Evolutionary conservation across 331 rosid species (phyloP).

Genomic region (Dryas integrifolia): DNA sequence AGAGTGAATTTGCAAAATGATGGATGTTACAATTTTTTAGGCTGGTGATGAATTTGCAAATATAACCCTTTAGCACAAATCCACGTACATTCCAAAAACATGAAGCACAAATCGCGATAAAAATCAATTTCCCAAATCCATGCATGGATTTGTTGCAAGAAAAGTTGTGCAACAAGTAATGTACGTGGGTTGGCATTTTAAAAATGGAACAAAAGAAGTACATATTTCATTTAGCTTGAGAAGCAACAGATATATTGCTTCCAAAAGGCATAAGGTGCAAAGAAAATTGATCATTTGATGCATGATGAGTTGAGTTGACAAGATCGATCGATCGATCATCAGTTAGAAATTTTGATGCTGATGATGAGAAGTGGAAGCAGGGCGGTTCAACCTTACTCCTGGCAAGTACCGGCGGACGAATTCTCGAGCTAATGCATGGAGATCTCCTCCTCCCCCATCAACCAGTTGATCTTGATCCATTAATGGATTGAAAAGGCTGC

Average conservation of each 20-base stretch:
- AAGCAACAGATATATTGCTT: constrained; percentile 6
- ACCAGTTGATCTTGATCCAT: constrained; percentile 7
- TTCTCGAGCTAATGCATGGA: constrained; percentile 52
- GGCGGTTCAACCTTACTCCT: constrained; percentile 42
- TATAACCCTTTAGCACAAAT: too few relatives aligned
- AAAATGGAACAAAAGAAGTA: background rate
- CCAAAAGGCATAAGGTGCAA: background rate
- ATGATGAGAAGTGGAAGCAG: constrained; percentile 37
- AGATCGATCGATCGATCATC: background rate
- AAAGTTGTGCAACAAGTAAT: background rate
- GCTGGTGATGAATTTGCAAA: too few relatives aligned
- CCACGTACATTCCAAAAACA: background rate
- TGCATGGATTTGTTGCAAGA: background rate
- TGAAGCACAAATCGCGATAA: background rate
- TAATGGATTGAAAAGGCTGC: constrained; percentile 22
- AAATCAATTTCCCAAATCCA: background rate
- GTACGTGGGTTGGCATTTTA: background rate
- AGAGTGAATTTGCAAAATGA: too few relatives aligned
- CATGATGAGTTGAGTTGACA: background rate
- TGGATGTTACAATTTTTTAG: too few relatives aligned
- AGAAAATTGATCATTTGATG: background rate
- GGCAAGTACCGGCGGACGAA: constrained; percentile 61
- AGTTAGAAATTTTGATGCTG: constrained; percentile 19
- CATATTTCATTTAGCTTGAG: background rate
- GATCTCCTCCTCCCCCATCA: constrained; percentile 24